phyloP scores from a whole-genome alignment of 495 filamentous ascomycete species.

The Margaritispora aquatica region DNA sequence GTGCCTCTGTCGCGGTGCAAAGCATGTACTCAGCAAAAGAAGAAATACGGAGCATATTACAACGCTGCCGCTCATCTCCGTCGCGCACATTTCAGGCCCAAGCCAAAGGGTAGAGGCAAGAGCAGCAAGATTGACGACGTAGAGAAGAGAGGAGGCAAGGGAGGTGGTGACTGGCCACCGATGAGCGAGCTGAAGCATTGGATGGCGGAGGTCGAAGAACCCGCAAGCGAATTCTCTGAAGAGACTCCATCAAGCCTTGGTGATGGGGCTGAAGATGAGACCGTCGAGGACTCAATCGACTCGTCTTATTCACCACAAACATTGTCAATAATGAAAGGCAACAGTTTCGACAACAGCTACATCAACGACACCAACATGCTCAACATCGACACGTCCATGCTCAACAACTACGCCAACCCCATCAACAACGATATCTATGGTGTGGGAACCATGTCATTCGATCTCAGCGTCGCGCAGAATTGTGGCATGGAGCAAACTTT shows the following conservation, averaged over 20 bases:
- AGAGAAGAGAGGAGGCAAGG: constrained; percentile 72
- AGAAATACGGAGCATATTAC: constrained; percentile 88
- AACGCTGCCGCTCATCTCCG: constrained; percentile 92
- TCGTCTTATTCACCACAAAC: neutral
- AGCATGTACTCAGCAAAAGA: constrained; percentile 61
- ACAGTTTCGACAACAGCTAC: constrained; percentile 4
- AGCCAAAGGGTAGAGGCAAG: constrained; percentile 32
- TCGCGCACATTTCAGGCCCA: constrained; percentile 72
- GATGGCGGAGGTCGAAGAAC: constrained; percentile 62
- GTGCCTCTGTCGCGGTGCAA: constrained; percentile 80
- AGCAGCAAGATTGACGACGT: constrained; percentile 23
- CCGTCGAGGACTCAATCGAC: constrained; percentile 1
- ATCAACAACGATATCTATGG: constrained; percentile 11
- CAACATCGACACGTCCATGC: constrained; percentile 2
- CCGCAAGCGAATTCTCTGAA: constrained; percentile 8
- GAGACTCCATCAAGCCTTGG: neutral
- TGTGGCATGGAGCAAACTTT: constrained; percentile 9
- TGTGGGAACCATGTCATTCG: constrained; percentile 16
- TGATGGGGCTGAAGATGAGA: constrained; percentile 16
- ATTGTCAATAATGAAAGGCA: neutral
- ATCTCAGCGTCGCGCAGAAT: constrained; percentile 8
- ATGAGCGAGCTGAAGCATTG: constrained; percentile 79
- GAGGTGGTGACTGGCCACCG: constrained; percentile 72
- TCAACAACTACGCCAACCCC: constrained; percentile 7
- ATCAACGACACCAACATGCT: neutral